These are phyloP conservation scores for Forsythia suspensa DNA, from an alignment of 257 asterid species.

Conservation along the genomic window DNA sequence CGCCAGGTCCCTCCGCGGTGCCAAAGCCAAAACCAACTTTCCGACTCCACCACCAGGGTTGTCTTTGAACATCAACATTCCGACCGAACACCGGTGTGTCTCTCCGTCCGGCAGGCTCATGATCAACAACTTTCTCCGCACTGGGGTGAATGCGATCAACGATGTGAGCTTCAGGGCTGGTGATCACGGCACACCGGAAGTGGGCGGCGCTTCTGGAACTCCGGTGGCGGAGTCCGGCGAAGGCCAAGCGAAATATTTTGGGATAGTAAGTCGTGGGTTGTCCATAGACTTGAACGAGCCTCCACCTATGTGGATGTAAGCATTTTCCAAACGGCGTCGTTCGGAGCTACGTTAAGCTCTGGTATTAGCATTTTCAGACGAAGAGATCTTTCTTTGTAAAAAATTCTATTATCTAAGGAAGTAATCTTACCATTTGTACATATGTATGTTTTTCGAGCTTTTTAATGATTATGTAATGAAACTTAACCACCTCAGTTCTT, in stretches of 20 bases:
- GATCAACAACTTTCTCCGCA: conserved; percentile 62
- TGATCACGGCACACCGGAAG: conserved; percentile 1
- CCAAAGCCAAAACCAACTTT: conserved; percentile 89
- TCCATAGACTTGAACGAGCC: conserved; percentile 93
- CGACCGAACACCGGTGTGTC: conserved; percentile 56
- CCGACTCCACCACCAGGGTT: conserved; percentile 45
- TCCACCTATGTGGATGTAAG: conserved; percentile 82
- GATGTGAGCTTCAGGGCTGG: conserved; percentile 30
- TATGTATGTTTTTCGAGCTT: conserved; percentile 20
- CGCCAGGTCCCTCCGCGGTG: conserved; percentile 91
- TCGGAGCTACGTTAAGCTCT: conserved; percentile 2
- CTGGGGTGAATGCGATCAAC: conserved; percentile 32
- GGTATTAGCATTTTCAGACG: conserved; percentile 9
- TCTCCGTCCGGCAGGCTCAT: conserved; percentile 50
- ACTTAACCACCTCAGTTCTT: not conserved
- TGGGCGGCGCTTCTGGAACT: conserved; percentile 24
- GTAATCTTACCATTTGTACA: conserved; percentile 24
- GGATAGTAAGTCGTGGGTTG: conserved; percentile 77
- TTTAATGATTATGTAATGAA: conserved; percentile 9
- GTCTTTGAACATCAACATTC: conserved; percentile 65
- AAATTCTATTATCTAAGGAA: conserved; percentile 14
- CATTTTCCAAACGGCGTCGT: not conserved
- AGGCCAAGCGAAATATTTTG: conserved; percentile 47
- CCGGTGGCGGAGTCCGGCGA: conserved; percentile 36
- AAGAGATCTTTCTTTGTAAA: too few species aligned